phyloP scores from a whole-genome alignment of 176 grass and related monocot genomes.

The Panicum miliaceum region DNA sequence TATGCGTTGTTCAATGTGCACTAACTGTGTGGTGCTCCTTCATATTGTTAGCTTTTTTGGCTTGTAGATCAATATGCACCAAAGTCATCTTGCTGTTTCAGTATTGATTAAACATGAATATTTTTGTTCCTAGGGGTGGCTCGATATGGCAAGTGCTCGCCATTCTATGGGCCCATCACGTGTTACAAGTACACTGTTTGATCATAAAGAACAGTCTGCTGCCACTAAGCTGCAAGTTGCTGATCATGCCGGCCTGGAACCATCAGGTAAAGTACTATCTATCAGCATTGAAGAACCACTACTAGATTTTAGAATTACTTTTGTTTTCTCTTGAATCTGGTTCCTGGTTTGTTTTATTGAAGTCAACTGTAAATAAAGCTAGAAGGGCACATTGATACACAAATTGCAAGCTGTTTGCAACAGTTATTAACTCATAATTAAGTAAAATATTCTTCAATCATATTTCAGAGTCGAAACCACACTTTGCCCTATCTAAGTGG shows the following conservation, averaged over 20 bases:
- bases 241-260: conserved; percentile 34
- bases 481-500: conserved; percentile 79
- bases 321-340: background rate
- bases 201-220: conserved; percentile 85
- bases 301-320: background rate
- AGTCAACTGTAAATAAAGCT: background rate
- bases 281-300: background rate
- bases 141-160: conserved; percentile 85
- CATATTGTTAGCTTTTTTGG: background rate
- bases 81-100: background rate
- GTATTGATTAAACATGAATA: conserved; percentile 12
- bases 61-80: background rate
- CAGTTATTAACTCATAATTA: background rate
- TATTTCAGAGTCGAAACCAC: conserved; percentile 57
- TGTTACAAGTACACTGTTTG: conserved; percentile 71
- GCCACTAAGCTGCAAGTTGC: conserved; percentile 69
- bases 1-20: background rate
- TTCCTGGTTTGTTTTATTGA: background rate
- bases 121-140: conserved; percentile 73
- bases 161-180: conserved; percentile 85
- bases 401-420: conserved; percentile 7
- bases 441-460: conserved; percentile 3
- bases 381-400: background rate
- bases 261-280: conserved; percentile 55
- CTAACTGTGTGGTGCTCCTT: background rate